These are phyloP conservation scores for Medicago arabica DNA, from an alignment of 306 rosid genomes.

Conservation along the genomic window DNA sequence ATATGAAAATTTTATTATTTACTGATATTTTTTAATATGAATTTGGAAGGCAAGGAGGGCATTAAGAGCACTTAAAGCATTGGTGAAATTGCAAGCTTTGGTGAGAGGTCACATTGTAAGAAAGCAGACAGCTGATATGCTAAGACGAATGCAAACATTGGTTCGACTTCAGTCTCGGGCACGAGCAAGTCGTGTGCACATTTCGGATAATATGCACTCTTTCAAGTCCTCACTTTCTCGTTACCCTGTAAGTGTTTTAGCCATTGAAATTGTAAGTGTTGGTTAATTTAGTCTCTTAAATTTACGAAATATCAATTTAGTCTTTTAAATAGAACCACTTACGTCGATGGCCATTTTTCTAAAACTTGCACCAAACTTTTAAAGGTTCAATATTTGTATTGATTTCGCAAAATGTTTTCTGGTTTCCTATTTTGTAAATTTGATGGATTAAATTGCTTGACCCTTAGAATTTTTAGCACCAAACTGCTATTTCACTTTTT, in stretches of 20 bases:
- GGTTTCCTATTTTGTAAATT: too few species aligned
- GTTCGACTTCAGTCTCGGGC: conserved; percentile 83
- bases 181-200: conserved; percentile 66
- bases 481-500: background rate
- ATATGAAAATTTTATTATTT: background rate
- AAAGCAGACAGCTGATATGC: conserved; percentile 90
- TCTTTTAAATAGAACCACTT: too few species aligned
- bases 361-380: too few species aligned
- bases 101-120: conserved; percentile 94
- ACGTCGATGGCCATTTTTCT: too few species aligned
- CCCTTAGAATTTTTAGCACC: background rate
- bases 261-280: too few species aligned
- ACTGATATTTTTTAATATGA: conserved; percentile 22
- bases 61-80: conserved; percentile 82
- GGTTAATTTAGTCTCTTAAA: too few species aligned
- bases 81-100: conserved; percentile 93
- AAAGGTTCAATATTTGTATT: too few species aligned
- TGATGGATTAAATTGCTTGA: too few species aligned
- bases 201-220: conserved; percentile 59
- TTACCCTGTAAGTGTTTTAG: conserved; percentile 50
- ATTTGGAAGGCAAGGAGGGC: conserved; percentile 89
- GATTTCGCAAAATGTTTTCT: background rate
- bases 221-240: conserved; percentile 57
- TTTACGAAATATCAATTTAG: too few species aligned
- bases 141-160: conserved; percentile 89